These are phyloP conservation scores for Albugo candida DNA, from an alignment of 352 stramenopile genomes.

Conservation along the genomic window DNA sequence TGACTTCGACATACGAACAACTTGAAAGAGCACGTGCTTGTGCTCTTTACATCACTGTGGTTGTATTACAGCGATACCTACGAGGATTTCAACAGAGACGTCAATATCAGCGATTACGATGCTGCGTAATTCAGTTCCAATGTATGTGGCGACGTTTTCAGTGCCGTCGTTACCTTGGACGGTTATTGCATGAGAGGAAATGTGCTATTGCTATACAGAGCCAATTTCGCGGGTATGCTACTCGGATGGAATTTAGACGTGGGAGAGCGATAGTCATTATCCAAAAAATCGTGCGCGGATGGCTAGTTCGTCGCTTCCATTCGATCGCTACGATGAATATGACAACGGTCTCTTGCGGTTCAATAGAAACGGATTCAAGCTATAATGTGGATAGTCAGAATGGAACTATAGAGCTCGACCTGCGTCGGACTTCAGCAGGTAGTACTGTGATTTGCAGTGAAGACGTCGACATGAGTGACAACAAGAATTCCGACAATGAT, in stretches of 20 bases:
- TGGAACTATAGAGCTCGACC: no score
- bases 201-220: conserved; percentile 31
- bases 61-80: conserved; percentile 56
- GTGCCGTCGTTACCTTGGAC: conserved; percentile 22
- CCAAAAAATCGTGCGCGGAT: conserved; percentile 64
- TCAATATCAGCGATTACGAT: conserved; percentile 27
- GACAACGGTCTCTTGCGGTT: no score
- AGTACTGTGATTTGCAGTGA: no score
- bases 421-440: no score
- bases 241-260: conserved; percentile 18
- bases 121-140: conserved; percentile 31
- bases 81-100: conserved; percentile 30
- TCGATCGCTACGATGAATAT: conserved; percentile 30
- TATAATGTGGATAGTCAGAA: no score
- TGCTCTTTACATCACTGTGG: conserved; percentile 46
- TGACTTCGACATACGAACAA: conserved; percentile 43
- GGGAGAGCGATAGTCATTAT: conserved; percentile 32
- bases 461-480: no score
- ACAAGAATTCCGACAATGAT: no score
- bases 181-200: conserved; percentile 17
- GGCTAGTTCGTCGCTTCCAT: conserved; percentile 56
- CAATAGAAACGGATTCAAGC: no score
- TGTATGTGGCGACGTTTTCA: conserved; percentile 23
- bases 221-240: conserved; percentile 21
- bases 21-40: conserved; percentile 36